Evolutionary conservation across 2,329 filamentous ascomycete species (phyloP).

Genomic region (Fusarium nanum): DNA sequence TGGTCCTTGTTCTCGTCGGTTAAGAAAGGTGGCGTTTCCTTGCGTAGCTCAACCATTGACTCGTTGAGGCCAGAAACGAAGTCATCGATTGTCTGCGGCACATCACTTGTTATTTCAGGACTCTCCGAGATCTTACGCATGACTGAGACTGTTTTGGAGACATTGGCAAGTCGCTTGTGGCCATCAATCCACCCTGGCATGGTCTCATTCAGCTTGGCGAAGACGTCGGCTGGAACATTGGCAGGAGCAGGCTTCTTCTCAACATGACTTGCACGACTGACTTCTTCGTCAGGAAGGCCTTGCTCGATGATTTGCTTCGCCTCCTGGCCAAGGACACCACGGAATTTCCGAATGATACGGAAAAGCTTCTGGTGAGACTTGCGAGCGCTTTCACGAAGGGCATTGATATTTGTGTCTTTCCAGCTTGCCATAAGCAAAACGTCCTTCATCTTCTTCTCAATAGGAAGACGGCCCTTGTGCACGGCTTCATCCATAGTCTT

Average conservation of each 20-base stretch:
- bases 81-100: conserved; percentile 68
- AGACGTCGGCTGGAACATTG: conserved; percentile 28
- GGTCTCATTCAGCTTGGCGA: conserved; percentile 38
- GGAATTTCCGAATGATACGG: conserved; percentile 90
- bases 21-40: conserved; percentile 82
- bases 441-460: conserved; percentile 95
- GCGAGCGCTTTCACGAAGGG: conserved; percentile 87
- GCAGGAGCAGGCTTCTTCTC: conserved; percentile 1
- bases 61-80: conserved; percentile 77
- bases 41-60: conserved; percentile 78
- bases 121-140: conserved; percentile 75
- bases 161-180: conserved; percentile 77
- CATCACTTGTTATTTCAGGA: conserved; percentile 64
- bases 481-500: conserved; percentile 73
- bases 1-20: conserved; percentile 87
- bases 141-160: conserved; percentile 74
- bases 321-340: conserved; percentile 79
- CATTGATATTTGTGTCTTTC: conserved; percentile 97
- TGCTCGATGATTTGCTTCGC: conserved; percentile 72
- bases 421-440: conserved; percentile 94
- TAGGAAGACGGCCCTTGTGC: conserved; percentile 71
- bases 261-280: conserved; percentile 22
- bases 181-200: conserved; percentile 56
- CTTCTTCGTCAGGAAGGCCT: conserved; percentile 66
- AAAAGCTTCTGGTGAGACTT: conserved; percentile 93